Evolutionary conservation across 495 filamentous ascomycete genomes (phyloP), one percentile per base, ranked within the genome.

Genomic region (Tuber magnatum): DNA sequence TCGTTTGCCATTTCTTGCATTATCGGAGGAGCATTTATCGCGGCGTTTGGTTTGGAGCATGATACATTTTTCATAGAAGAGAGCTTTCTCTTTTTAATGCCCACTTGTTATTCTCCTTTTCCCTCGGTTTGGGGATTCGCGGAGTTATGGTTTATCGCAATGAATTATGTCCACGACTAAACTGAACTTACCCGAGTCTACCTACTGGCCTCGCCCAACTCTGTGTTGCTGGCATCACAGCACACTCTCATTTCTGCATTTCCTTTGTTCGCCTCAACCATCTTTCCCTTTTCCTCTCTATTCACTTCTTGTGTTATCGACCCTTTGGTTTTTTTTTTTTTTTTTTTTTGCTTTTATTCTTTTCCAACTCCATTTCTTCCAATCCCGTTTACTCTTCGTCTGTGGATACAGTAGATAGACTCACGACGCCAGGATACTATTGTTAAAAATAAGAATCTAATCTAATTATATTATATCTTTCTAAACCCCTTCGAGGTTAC

Each of bases 141-240:
- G 48, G 48, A 14, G 56, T 61, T 61, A 16, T 32, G 56, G 56
- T 61, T 61, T 32, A 61, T 16, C 28, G 28, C 32, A 35, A 65
- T 12, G 56, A 65, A 65, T 65, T 35, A 65, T 35, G 56, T 35
- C 35, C 16, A 65, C 14, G 56, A 65, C 28, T 1, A 24, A 61
- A 61, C 24, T 4, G 51, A 14, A 61, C n/a, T 35, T 65, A 6
- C 3, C 28, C 14, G 28, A 65, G 18, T 28, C 28, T 65, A 32
- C 56, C 3, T 18, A 32, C 56, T 35, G 51, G 51, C n/a, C 14
- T n/a, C 3, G 1, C 14, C n/a, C 56, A 65, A 65, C 56, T 35
- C 28, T 65, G 56, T 65, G 56, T 35, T 65, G 56, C 56, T 65
- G 56, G 56, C 56, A 65, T 35, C 56, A 65, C 56, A 65, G 56